Conservation (phyloP, 129 eudicot species). For the Flaveria trinervia region DNA sequence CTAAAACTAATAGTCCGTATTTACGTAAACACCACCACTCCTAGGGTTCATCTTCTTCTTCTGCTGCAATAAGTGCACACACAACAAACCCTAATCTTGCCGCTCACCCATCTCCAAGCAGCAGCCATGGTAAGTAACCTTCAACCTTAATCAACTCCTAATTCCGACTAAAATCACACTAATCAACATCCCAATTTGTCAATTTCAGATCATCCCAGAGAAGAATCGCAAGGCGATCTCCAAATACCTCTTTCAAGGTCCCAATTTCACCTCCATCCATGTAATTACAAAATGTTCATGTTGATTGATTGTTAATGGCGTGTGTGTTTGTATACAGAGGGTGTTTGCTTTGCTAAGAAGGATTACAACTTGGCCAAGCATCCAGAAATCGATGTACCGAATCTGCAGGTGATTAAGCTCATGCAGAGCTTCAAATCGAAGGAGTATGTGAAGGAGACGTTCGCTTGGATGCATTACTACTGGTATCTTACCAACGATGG, state of each 20-base stretch:
- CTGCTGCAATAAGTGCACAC: constrained; percentile 15
- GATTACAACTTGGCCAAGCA: constrained; percentile 97
- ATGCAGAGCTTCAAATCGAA: constrained; percentile 99
- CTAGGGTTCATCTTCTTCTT: constrained; percentile 33
- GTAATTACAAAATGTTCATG: too few species aligned
- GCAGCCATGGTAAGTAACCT: constrained; percentile 53
- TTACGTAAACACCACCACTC: neutral
- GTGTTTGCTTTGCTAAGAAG: constrained; percentile 91
- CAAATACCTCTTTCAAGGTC: constrained; percentile 96
- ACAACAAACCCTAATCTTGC: constrained; percentile 19
- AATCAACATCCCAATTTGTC: neutral
- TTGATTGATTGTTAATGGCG: neutral
- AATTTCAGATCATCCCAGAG: constrained; percentile 74
- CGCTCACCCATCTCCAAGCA: constrained; percentile 21
- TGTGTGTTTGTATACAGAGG: constrained; percentile 52
- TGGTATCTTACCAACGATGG: constrained; percentile 97
- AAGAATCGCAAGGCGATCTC: constrained; percentile 91
- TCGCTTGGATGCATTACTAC: constrained; percentile 98
- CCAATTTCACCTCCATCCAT: neutral
- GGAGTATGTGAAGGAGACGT: constrained; percentile 95
- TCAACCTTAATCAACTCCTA: neutral
- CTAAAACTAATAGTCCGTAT: constrained; percentile 7
- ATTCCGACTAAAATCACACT: too few species aligned
- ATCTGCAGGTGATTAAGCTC: constrained; percentile 92
- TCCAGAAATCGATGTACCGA: constrained; percentile 95